These are phyloP conservation scores for Boeremia lycopersici DNA, from an alignment of 2,329 filamentous ascomycete species.

Conservation along the genomic window DNA sequence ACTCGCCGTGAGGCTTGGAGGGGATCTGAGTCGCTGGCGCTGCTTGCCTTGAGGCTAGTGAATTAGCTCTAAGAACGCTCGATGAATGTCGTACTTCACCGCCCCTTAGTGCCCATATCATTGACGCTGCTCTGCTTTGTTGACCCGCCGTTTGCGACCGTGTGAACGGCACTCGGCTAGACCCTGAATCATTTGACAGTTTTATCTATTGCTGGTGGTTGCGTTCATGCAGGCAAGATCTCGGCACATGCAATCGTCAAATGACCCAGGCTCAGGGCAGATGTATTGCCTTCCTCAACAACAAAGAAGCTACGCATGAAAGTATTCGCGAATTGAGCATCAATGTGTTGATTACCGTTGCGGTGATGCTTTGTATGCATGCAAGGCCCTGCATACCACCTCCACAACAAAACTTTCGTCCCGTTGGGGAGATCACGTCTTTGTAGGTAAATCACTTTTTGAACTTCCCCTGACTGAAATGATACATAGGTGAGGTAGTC, in stretches of 20 bases:
- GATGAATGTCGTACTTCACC: not conserved
- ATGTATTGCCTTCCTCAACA: not conserved
- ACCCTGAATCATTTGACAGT: conserved; percentile 7
- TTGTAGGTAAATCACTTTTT: not conserved
- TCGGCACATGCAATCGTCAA: not conserved
- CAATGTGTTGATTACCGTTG: not conserved
- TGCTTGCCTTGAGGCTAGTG: conserved; percentile 7
- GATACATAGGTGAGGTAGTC: not conserved
- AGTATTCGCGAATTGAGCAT: not conserved
- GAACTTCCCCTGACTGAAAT: not conserved
- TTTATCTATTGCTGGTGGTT: not conserved
- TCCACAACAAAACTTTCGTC: not conserved
- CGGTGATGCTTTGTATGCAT: not conserved
- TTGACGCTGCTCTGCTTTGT: not conserved
- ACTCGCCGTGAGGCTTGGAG: not conserved
- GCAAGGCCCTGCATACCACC: not conserved
- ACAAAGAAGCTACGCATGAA: not conserved
- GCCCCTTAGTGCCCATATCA: conserved; percentile 4
- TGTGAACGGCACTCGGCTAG: not conserved
- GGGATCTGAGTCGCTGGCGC: conserved; percentile 10
- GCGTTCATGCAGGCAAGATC: conserved; percentile 16
- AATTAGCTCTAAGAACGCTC: conserved; percentile 5
- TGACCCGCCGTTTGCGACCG: not conserved
- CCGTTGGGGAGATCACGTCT: not conserved
- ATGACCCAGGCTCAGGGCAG: not conserved